These are phyloP conservation scores for Heliosperma pusillum DNA, from an alignment of 148 eudicot genomes.

Conservation along the genomic window DNA sequence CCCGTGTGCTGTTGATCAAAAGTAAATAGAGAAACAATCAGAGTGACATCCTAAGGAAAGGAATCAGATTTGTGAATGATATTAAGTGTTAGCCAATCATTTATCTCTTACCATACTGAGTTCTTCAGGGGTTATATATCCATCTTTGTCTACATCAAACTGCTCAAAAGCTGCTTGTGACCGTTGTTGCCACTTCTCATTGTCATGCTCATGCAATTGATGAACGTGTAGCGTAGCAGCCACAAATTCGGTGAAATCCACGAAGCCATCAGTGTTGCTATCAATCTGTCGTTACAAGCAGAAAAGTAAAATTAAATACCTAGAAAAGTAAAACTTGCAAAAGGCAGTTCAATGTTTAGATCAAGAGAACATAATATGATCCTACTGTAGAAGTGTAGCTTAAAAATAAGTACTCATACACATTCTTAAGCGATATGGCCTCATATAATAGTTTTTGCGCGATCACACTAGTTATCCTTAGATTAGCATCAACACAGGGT, in stretches of 20 bases:
- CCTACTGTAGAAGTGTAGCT: too few species aligned
- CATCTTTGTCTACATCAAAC: conserved; percentile 91
- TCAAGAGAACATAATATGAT: too few species aligned
- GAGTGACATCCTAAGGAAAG: not conserved
- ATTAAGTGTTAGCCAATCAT: too few species aligned
- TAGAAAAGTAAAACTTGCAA: not conserved
- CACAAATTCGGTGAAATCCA: conserved; percentile 89
- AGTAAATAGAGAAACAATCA: not conserved
- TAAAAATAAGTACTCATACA: too few species aligned
- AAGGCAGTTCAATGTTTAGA: too few species aligned
- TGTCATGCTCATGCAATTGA: conserved; percentile 85
- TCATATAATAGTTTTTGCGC: too few species aligned
- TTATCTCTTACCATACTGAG: conserved; percentile 71
- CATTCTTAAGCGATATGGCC: too few species aligned
- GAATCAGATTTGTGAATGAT: too few species aligned
- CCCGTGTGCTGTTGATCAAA: not conserved
- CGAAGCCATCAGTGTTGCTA: conserved; percentile 87
- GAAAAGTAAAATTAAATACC: not conserved
- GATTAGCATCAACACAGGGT: not conserved
- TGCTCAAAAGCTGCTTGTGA: conserved; percentile 94
- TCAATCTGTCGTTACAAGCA: conserved; percentile 58
- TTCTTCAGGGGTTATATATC: conserved; percentile 91
- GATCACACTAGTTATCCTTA: not conserved
- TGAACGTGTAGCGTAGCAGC: conserved; percentile 90
- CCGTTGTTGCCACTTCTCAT: conserved; percentile 69